Evolutionary conservation across 768 basidiomycete species (phyloP).

Genomic region (Russula dissimulans): DNA sequence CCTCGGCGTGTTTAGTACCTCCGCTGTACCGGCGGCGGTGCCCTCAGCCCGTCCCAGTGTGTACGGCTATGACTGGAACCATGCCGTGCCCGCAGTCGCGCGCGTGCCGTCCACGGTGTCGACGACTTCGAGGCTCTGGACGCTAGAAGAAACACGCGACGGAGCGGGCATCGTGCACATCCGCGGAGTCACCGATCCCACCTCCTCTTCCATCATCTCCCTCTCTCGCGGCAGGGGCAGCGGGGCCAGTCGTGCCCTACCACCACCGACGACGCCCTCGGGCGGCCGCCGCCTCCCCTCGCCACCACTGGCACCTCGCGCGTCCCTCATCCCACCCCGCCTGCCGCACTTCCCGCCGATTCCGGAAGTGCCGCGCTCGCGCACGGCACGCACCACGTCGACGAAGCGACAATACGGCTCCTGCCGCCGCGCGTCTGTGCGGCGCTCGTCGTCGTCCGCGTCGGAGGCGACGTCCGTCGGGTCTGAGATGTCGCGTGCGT

Average conservation of each 20-base stretch:
- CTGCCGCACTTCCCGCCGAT: neutral
- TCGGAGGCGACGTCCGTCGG: conserved; percentile 14
- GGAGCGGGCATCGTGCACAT: conserved; percentile 34
- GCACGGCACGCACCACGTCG: neutral
- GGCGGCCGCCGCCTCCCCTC: neutral
- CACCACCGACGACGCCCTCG: neutral
- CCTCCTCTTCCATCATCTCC: neutral
- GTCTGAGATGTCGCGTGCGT: conserved; percentile 18
- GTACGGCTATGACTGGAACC: neutral
- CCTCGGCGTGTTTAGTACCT: conserved; percentile 7
- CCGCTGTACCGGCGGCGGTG: neutral
- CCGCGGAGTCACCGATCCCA: conserved; percentile 19
- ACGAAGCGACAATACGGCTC: conserved; percentile 1
- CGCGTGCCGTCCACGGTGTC: conserved; percentile 1
- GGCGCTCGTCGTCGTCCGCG: conserved; percentile 4
- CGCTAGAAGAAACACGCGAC: conserved; percentile 33
- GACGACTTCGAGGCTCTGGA: conserved; percentile 28
- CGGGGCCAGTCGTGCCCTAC: neutral
- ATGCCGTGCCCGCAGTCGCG: neutral
- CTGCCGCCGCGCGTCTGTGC: neutral
- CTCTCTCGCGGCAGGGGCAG: neutral
- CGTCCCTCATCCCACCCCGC: conserved; percentile 2
- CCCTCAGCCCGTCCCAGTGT: neutral
- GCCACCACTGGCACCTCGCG: neutral
- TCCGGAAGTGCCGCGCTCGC: neutral